These are phyloP conservation scores for Fusarium paranaense DNA, from an alignment of 2,329 filamentous ascomycete species.

Conservation along the genomic window DNA sequence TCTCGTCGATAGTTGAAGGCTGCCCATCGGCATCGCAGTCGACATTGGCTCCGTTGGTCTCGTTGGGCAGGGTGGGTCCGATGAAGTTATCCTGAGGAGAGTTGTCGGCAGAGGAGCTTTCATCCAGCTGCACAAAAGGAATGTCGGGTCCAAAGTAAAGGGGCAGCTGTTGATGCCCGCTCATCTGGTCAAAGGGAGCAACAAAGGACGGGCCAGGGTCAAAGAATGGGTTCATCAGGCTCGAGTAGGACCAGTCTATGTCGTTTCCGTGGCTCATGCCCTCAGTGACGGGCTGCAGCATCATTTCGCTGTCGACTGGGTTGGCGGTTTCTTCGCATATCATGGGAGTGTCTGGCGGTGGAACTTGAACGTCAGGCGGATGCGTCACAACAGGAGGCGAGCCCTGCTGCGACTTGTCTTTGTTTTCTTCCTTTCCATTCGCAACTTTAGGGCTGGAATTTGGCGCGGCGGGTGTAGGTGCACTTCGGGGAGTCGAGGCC, in stretches of 20 bases:
- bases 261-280: not conserved
- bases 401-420: not conserved
- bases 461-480: not conserved
- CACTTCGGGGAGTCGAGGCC: not conserved
- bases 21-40: not conserved
- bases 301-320: not conserved
- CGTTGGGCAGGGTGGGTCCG: not conserved
- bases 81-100: not conserved
- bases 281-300: not conserved
- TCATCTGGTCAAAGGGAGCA: not conserved
- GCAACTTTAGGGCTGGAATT: not conserved
- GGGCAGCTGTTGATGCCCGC: conserved; percentile 3
- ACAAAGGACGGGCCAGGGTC: conserved; percentile 4
- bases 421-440: not conserved
- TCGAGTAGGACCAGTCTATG: conserved; percentile 10
- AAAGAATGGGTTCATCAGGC: conserved; percentile 22
- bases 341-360: not conserved
- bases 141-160: conserved; percentile 18
- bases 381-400: not conserved
- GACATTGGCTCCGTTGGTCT: not conserved
- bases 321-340: not conserved
- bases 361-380: not conserved
- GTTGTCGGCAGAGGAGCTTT: not conserved
- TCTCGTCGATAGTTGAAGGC: not conserved
- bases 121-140: not conserved